These are phyloP conservation scores for Protomyces inouyei DNA, from an alignment of 1,139 yeast genomes.

Conservation along the genomic window DNA sequence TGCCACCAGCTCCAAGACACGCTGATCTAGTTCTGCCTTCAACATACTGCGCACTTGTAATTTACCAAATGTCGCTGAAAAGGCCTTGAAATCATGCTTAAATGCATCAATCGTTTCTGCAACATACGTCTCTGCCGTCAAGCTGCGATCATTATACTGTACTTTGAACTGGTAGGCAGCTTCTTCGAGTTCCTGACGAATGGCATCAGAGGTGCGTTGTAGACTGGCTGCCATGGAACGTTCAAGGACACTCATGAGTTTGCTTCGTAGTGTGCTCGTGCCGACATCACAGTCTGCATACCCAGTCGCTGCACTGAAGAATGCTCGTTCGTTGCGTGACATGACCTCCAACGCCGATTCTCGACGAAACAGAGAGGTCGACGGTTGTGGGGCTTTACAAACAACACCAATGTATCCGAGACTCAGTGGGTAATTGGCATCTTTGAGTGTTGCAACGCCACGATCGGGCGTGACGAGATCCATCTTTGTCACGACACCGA, in stretches of 20 bases:
- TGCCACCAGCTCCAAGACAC: slow-evolving; percentile 77
- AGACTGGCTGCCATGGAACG: slow-evolving; percentile 84
- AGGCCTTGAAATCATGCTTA: slow-evolving; percentile 80
- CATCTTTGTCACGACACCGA: slow-evolving; percentile 90
- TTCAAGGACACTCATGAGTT: slow-evolving; percentile 80
- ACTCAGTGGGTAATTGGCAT: slow-evolving; percentile 77
- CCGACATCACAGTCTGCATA: slow-evolving; percentile 52
- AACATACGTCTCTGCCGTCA: slow-evolving; percentile 89
- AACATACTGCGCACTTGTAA: slow-evolving; percentile 73
- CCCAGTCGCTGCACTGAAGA: slow-evolving; percentile 14
- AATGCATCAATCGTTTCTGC: slow-evolving; percentile 87
- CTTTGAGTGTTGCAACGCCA: slow-evolving; percentile 65
- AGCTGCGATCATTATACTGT: slow-evolving; percentile 86
- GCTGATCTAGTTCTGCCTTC: slow-evolving; percentile 82
- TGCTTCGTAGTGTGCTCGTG: slow-evolving; percentile 67
- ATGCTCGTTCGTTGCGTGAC: slow-evolving; percentile 45
- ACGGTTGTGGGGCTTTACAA: slow-evolving; percentile 55
- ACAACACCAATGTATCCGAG: slow-evolving; percentile 99
- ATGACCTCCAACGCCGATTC: slow-evolving; percentile 37
- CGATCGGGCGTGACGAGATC: slow-evolving; percentile 76
- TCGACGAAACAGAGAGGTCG: slow-evolving; percentile 31
- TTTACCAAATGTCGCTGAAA: slow-evolving; percentile 76
- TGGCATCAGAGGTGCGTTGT: slow-evolving; percentile 79
- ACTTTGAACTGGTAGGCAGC: slow-evolving; percentile 90
- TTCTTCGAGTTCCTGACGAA: slow-evolving; percentile 89